Evolutionary conservation across 805 yeast genomes (phyloP).

Genomic region (Myxozyma vanderwaltii): DNA sequence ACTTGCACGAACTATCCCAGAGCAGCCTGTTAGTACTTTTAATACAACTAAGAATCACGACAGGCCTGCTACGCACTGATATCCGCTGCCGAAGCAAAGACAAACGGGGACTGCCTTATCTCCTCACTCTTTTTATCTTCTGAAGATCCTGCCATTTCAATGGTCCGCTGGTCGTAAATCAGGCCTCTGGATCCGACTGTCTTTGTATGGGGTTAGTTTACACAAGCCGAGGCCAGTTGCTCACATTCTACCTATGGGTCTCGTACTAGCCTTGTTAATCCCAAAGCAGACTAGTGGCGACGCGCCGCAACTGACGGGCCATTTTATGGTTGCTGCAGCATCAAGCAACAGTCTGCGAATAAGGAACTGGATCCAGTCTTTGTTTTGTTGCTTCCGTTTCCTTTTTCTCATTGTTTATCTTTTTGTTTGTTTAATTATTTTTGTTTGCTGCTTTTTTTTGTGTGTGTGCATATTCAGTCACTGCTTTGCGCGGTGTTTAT

Average conservation of each 20-base stretch:
- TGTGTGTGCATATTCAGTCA: no score
- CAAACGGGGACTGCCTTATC: not conserved
- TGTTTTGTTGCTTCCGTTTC: no score
- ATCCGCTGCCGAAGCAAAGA: slow-evolving; percentile 81
- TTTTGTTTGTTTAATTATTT: no score
- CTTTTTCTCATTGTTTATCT: no score
- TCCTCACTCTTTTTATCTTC: no score
- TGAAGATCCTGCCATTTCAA: not conserved
- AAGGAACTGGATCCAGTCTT: no score
- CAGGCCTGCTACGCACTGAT: slow-evolving; percentile 56
- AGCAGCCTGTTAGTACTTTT: not conserved
- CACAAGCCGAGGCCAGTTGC: not conserved
- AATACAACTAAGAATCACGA: no score
- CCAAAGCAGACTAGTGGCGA: slow-evolving; percentile 1
- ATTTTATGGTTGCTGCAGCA: not conserved
- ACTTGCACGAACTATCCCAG: slow-evolving; percentile 69
- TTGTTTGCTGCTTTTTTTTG: no score
- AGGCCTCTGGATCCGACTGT: no score
- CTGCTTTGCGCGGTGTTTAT: no score
- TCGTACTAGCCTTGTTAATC: not conserved
- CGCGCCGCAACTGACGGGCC: not conserved
- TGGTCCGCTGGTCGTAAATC: no score
- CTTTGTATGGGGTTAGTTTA: not conserved
- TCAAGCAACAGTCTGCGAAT: no score
- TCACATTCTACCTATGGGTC: not conserved